Conservation (phyloP, 805 yeast genomes). For the Debaryomyces prosopidis region DNA sequence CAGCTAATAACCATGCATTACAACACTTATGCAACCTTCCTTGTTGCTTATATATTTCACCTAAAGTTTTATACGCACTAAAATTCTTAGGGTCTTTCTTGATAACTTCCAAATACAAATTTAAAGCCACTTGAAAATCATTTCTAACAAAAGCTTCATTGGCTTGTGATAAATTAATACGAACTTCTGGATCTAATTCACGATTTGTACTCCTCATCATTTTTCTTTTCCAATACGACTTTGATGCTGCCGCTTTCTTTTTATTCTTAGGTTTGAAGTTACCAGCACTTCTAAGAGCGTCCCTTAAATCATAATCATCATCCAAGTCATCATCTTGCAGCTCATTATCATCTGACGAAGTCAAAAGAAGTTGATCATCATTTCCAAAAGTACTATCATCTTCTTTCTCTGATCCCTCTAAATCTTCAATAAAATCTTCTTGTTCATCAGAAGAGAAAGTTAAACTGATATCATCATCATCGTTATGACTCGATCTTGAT, state of each 20-base stretch:
- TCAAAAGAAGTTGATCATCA: constrained; percentile 17
- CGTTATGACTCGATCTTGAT: constrained; percentile 2
- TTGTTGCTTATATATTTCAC: constrained; percentile 73
- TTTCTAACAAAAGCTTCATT: constrained; percentile 75
- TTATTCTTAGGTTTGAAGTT: constrained; percentile 54
- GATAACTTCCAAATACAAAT: constrained; percentile 66
- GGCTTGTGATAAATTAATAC: constrained; percentile 65
- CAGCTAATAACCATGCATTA: constrained; percentile 79
- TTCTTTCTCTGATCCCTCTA: constrained; percentile 5
- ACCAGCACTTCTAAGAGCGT: constrained; percentile 67
- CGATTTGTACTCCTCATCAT: constrained; percentile 35
- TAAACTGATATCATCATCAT: constrained; percentile 9
- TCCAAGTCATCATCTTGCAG: constrained; percentile 34
- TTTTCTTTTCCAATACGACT: constrained; percentile 39
- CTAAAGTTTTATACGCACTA: constrained; percentile 84
- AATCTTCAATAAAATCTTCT: constrained; percentile 8
- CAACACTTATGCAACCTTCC: constrained; percentile 73
- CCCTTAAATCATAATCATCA: constrained; percentile 52
- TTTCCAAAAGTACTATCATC: constrained; percentile 18
- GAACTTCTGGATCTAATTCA: constrained; percentile 71
- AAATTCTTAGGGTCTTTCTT: constrained; percentile 74
- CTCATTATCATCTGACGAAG: constrained; percentile 24
- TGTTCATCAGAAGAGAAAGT: constrained; percentile 11
- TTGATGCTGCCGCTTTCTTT: constrained; percentile 31
- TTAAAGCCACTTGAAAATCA: constrained; percentile 60